Base-by-base conservation (phyloP, 2,329 filamentous ascomycete genomes). In the Diaporthe velutina region DNA sequence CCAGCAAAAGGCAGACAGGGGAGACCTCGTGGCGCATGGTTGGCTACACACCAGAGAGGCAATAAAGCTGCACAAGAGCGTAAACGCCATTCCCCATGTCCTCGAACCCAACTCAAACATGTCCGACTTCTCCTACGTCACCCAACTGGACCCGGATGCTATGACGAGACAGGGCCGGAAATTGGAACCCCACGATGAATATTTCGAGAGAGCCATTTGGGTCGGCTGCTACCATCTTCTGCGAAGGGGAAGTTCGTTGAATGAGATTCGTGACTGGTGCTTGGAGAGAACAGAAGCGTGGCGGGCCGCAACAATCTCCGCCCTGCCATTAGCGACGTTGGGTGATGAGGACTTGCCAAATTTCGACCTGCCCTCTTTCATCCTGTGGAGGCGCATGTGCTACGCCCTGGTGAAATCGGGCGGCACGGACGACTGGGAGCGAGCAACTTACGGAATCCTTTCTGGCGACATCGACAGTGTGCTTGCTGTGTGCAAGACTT, bases 171-270 rank as follows among this genome's bases (percentile, higher is more conserved):
- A 98, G 83, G 89, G 89, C 66, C 91, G 94, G 71, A 91, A 89
- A 67, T 86, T 98, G 54, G 93, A 98, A 81, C 90, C 92, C 33
- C 91, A 96, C 79, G 97, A 99, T 81, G 92, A 95, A 77, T 96
- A 93, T 80, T 97, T 96, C 77, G 97, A 99, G 85, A 91, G 93
- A 71, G 94, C 95, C 3, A 94, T 98, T 61, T 98, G 97, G 96
- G 89, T 96, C 76, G 93, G 94, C n/a, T 97, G 95, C 84, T 98
- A 95, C 86, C 95, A 98, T 82, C 94, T 98, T 87, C 87, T 99
- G 70, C 92, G 96, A 66, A 92, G 95, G 60, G 97, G 97, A n/a
- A 92, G 91, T 78, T 91, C 88, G 76, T 91, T 94, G 84, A 84
- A 89, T 12, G 90, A 93, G 50, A 94, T 98, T 77, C 90, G 92